Evolutionary conservation across 495 filamentous ascomycete genomes (phyloP), one percentile per base, ranked within the genome.

Genomic region (Hypomontagnella monticulosa): DNA sequence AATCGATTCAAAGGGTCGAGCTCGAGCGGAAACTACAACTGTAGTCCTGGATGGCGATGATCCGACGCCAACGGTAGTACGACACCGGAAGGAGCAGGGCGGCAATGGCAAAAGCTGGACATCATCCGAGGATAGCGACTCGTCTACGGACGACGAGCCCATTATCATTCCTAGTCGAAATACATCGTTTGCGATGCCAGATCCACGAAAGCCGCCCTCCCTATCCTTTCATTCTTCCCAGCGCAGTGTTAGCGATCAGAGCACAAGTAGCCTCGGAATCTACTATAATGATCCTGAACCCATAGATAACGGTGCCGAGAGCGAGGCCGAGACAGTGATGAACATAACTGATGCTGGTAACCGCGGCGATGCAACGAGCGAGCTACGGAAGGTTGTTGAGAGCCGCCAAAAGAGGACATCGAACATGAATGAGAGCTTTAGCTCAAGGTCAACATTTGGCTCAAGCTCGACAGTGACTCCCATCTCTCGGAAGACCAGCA

Each of bases 371-470:
- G 86, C 86, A 2, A 76, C 83, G 10, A 81, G 84, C 69, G 91
- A 91, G 56, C 77, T 96, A 30, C 88, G 88, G 27, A 91, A 91
- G 74, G 82, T 96, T 14, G 78, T 91, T 14, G 87, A 90, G 71
- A 85, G 81, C 38, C 83, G 89, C 23, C 84, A 86, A 50, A 85
- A 83, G 50, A 75, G 79, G 18, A 69, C 77, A 63, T 57, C 78
- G 66, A 71, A 79, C 68, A 40, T 58, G 23, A 71, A 34, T 36
- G 36, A 62, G 37, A 66, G 57, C 30, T 43, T 63, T 30, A 19
- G 41, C 15, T 61, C 64, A 43, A 53, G 69, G 33, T 38, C 63
- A 56, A 9, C 70, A 48, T 67, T 61, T 63, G 52, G 72, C 12
- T 56, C 66, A 9, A 67, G 59, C 27, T 52, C 58, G 18, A 54